Evolutionary conservation across 202 grass and related monocot species (phyloP).

Genomic region (Sporobolus alterniflorus): DNA sequence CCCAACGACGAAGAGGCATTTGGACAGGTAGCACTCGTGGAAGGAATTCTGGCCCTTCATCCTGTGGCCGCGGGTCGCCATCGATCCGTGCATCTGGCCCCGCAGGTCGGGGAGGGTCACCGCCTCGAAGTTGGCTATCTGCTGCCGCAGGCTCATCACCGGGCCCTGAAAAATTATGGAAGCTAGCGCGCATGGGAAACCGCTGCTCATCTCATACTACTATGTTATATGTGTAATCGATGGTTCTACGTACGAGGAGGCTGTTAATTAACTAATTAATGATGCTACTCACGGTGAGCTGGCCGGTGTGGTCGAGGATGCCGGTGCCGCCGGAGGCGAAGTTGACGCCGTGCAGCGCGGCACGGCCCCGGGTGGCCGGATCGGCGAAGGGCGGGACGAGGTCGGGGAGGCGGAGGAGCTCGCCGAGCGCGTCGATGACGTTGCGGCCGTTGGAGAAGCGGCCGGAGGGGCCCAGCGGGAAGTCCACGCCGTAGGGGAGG

Average conservation of each 20-base stretch:
- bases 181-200: not conserved
- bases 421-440: slow-evolving; percentile 63
- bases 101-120: slow-evolving; percentile 60
- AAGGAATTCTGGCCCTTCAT: slow-evolving; percentile 28
- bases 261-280: not conserved
- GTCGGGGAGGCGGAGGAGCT: slow-evolving; percentile 49
- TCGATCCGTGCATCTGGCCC: not conserved
- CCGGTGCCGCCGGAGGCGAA: slow-evolving; percentile 80
- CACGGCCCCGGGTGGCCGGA: slow-evolving; percentile 42
- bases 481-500: slow-evolving; percentile 80
- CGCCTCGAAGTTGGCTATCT: slow-evolving; percentile 62
- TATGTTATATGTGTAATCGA: not conserved
- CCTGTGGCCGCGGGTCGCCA: too few relatives aligned
- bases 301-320: slow-evolving; percentile 64
- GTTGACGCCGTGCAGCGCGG: slow-evolving; percentile 56
- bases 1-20: slow-evolving; percentile 61
- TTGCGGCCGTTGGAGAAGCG: slow-evolving; percentile 81
- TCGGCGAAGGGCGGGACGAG: slow-evolving; percentile 63
- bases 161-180: slow-evolving; percentile 32
- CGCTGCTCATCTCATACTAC: not conserved
- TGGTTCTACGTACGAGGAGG: too few relatives aligned
- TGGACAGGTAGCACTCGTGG: slow-evolving; percentile 38
- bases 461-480: slow-evolving; percentile 62
- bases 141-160: slow-evolving; percentile 51
- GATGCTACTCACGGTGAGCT: slow-evolving; percentile 4